phyloP scores from a whole-genome alignment of 768 basidiomycete species.

The Kwoniella sp. region DNA sequence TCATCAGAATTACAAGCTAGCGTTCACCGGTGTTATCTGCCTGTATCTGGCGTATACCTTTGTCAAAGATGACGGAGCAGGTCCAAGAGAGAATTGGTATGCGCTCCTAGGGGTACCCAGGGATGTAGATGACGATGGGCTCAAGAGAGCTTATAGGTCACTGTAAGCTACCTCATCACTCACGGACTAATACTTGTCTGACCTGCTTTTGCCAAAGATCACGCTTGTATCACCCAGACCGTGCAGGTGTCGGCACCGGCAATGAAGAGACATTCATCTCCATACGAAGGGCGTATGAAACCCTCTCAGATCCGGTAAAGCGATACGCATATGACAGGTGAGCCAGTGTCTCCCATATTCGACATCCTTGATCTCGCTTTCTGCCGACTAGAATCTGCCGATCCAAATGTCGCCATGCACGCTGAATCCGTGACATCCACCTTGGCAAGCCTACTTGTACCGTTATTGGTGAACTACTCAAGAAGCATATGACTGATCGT shows the following conservation, averaged over 20 bases:
- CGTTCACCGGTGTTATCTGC: constrained; percentile 28
- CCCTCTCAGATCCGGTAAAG: constrained; percentile 39
- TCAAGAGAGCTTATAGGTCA: constrained; percentile 39
- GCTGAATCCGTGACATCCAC: too few relatives aligned
- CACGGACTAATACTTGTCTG: too few relatives aligned
- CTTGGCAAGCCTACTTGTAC: too few relatives aligned
- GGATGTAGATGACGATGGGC: constrained; percentile 38
- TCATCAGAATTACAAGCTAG: constrained; percentile 31
- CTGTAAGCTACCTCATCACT: constrained; percentile 32
- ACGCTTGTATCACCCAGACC: constrained; percentile 43
- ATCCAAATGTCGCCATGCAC: too few relatives aligned
- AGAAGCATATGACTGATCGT: too few relatives aligned
- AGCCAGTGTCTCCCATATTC: background rate
- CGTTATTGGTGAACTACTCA: too few relatives aligned
- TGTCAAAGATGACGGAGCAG: constrained; percentile 7
- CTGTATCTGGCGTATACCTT: constrained; percentile 34
- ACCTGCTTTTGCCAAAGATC: constrained; percentile 24
- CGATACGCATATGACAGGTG: constrained; percentile 49
- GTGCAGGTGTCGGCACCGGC: constrained; percentile 29
- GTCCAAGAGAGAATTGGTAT: constrained; percentile 40
- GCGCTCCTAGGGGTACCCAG: constrained; percentile 33
- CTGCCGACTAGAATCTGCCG: too few relatives aligned
- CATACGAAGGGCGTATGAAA: constrained; percentile 45
- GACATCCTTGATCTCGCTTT: background rate
- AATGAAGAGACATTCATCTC: constrained; percentile 38